These are phyloP conservation scores for Nicotiana tabacum DNA, from an alignment of 257 asterid genomes.

Conservation along the genomic window DNA sequence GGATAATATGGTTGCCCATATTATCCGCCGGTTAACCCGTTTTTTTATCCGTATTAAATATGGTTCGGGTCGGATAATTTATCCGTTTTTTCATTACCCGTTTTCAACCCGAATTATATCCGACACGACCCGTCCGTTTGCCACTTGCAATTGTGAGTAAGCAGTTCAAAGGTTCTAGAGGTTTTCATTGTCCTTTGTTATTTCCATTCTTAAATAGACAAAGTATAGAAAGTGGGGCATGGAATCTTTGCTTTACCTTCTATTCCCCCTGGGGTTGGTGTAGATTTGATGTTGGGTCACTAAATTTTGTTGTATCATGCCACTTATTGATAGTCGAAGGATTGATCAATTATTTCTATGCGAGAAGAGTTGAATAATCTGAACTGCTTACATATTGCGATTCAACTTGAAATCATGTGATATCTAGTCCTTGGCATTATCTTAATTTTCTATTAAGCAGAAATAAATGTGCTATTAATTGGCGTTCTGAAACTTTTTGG, in stretches of 20 bases:
- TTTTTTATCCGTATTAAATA: too few relatives aligned
- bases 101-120: too few relatives aligned
- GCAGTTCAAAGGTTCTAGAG: not conserved
- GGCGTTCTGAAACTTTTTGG: not conserved
- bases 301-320: conserved; percentile 5
- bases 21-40: too few relatives aligned
- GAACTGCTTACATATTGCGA: not conserved
- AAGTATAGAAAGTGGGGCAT: not conserved
- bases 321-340: not conserved
- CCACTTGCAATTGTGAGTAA: not conserved
- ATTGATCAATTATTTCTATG: not conserved
- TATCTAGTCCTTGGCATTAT: not conserved
- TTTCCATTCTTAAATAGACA: not conserved
- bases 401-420: not conserved
- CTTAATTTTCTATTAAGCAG: not conserved
- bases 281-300: not conserved
- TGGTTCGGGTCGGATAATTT: too few relatives aligned
- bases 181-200: not conserved
- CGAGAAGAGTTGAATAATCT: not conserved
- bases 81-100: too few relatives aligned
- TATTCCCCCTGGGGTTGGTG: not conserved
- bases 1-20: too few relatives aligned
- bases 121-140: too few relatives aligned
- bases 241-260: not conserved
- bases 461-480: not conserved